Conservation (phyloP, 2,329 filamentous ascomycete genomes). For the Daldinia eschscholtzii region DNA sequence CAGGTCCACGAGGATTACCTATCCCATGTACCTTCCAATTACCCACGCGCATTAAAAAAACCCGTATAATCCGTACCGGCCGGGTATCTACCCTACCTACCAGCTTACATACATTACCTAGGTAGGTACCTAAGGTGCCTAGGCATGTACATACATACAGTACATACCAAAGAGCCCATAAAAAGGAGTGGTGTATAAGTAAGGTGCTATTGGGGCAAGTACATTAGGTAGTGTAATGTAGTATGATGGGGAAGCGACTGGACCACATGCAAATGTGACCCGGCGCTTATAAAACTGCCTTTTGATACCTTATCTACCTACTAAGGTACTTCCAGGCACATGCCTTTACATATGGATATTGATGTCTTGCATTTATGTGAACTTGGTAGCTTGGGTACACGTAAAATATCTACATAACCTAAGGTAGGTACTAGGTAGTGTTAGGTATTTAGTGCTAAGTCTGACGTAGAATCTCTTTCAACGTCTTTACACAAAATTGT, state of each 20-base stretch:
- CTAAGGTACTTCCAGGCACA: slow-evolving; percentile 8
- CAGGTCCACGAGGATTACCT: slow-evolving; percentile 1
- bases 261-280: slow-evolving; percentile 21
- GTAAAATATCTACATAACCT: too few relatives aligned
- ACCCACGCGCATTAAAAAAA: neutral
- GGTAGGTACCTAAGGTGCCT: too few relatives aligned
- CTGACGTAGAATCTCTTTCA: neutral
- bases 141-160: too few relatives aligned
- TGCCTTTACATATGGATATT: neutral
- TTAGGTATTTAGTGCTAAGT: neutral
- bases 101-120: neutral
- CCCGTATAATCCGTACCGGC: neutral
- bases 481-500: slow-evolving; percentile 8
- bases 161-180: neutral
- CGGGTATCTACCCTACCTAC: slow-evolving; percentile 2
- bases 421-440: too few relatives aligned
- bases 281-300: slow-evolving; percentile 31
- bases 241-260: neutral
- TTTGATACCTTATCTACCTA: slow-evolving; percentile 2
- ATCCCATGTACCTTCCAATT: slow-evolving; percentile 3
- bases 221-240: neutral
- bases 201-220: neutral
- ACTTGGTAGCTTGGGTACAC: neutral
- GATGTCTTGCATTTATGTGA: neutral
- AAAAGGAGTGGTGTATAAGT: neutral